Base-by-base conservation (phyloP, 148 eudicot genomes). In the Camellia granthamiana region DNA sequence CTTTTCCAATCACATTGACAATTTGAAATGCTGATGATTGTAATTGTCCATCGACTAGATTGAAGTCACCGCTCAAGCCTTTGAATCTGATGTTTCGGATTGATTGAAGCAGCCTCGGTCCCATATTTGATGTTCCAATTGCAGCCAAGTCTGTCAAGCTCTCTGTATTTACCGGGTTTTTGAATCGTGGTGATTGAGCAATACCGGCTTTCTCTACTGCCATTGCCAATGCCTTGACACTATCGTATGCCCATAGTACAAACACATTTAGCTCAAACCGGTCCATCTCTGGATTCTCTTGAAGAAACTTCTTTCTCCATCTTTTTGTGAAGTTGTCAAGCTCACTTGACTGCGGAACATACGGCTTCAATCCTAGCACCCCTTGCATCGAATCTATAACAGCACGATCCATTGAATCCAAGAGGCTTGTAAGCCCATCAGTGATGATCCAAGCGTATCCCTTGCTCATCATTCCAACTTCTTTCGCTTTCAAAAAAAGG, bases 401-500 rank as follows among this genome's bases (percentile, higher is more conserved):
- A 6, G 13, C 5, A 54, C 70, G 75, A 70, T 89, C 85, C 56
- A 87, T n/a, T 6, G 78, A 78, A 76, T 79, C 82, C 78, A 92
- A 80, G 7, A 80, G 85, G 86, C 87, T 70, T 0, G 90, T 88
- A 55, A 91, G 76, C 18, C 68, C 86, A 78, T 81, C 90, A 0
- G 97, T 88, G 56, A 90, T 81, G 30, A 92, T 87, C 98, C 98
- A 94, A 4, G 80, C 97, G 77, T 91, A 92, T 15, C 90, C 97
- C 12, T 78, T 16, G 7, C 66, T 76, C 94, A 94, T 90, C 98
- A 94, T 94, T 65, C 86, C 91, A 59, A 82, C 68, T 78, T 86
- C 62, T n/a, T 84, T 78, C 5, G 86, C 98, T 65, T 72, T 84
- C 8, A 75, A 13, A 79, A 94, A 94, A 4, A 92, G 30, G 10